Evolutionary conservation across 345 rosid species (phyloP).

Genomic region (Salix arbutifolia): DNA sequence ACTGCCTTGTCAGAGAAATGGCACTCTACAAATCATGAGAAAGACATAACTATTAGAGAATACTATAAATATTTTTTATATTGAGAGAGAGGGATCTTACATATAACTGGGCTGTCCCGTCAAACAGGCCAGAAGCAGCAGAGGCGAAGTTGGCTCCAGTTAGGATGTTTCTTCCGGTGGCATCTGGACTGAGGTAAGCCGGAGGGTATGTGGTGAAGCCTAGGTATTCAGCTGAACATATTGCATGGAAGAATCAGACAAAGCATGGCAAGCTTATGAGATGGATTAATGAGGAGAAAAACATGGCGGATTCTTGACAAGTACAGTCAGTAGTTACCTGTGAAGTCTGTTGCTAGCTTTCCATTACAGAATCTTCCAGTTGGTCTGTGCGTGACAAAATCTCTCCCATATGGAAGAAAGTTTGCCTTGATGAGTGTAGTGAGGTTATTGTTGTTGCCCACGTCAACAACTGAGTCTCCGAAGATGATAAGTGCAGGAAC

Average conservation of each 20-base stretch:
- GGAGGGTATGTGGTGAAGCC: conserved; percentile 81
- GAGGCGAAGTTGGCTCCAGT: conserved; percentile 89
- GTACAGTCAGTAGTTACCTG: conserved; percentile 34
- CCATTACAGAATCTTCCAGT: conserved; percentile 95
- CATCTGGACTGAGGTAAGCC: conserved; percentile 71
- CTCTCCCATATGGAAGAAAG: conserved; percentile 94
- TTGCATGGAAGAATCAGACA: conserved; percentile 10
- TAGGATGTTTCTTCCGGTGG: conserved; percentile 46
- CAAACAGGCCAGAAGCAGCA: conserved; percentile 73
- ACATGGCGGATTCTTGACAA: not conserved
- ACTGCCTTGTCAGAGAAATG: conserved; percentile 63
- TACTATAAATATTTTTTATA: not conserved
- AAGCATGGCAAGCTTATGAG: not conserved
- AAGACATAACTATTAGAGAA: rapidly evolving
- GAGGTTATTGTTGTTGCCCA: conserved; percentile 79
- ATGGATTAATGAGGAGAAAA: not conserved
- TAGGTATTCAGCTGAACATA: conserved; percentile 61
- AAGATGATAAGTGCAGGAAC: conserved; percentile 80
- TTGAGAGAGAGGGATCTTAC: conserved; percentile 25
- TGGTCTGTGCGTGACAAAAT: conserved; percentile 58
- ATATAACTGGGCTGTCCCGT: conserved; percentile 63
- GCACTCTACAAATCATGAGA: conserved; percentile 46
- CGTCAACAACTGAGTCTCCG: conserved; percentile 89
- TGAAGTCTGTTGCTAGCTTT: conserved; percentile 73
- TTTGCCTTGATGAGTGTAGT: conserved; percentile 60